phyloP scores from a whole-genome alignment of 179 eudicot genomes.

The Silene noctiflora region DNA sequence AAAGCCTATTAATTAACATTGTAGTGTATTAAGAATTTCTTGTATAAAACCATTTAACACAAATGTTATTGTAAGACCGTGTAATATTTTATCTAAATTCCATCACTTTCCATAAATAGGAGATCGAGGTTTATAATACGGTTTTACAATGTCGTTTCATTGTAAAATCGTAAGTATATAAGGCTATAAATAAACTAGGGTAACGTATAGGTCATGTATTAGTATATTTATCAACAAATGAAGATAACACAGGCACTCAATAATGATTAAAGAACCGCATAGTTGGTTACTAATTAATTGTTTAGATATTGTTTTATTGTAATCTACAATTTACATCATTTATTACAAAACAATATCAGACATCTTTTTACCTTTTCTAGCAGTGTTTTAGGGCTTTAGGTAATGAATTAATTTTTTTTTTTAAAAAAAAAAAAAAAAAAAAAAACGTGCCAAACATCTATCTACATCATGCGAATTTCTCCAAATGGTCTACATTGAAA shows the following conservation, averaged over 20 bases:
- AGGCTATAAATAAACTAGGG: too few species aligned
- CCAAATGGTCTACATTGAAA: conserved; percentile 11
- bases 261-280: conserved; percentile 17
- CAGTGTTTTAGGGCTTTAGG: not conserved
- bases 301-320: not conserved
- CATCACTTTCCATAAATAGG: too few species aligned
- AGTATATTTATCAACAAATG: not conserved
- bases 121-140: too few species aligned
- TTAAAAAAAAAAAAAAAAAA: too few species aligned
- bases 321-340: not conserved
- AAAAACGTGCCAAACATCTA: conserved; percentile 4
- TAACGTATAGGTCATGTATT: too few species aligned
- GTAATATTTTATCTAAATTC: too few species aligned
- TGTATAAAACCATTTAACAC: too few species aligned
- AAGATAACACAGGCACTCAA: not conserved
- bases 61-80: too few species aligned
- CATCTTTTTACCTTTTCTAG: conserved; percentile 1
- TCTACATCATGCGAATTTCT: conserved; percentile 6
- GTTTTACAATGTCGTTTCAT: too few species aligned
- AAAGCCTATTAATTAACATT: too few species aligned
- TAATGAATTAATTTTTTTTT: not conserved
- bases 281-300: conserved; percentile 9
- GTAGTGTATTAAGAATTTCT: too few species aligned
- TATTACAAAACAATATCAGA: not conserved
- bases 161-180: too few species aligned